Conservation (phyloP, 2,329 filamentous ascomycete genomes). For the Metarhizium anisopliae region DNA sequence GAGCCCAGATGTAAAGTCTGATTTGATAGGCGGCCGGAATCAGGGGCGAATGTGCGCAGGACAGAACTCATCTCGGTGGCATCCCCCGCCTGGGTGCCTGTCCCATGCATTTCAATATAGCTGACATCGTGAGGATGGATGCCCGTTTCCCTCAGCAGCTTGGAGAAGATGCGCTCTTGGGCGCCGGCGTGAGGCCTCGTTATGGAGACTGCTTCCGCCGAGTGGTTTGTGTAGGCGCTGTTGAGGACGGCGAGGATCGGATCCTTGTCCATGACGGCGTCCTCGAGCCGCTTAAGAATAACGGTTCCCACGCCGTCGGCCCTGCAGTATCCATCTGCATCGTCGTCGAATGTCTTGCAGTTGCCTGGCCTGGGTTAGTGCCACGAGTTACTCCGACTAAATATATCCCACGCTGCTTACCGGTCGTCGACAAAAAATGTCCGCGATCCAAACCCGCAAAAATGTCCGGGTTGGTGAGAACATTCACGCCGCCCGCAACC, state of each 20-base stretch:
- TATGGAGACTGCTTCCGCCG: conserved; percentile 70
- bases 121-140: conserved; percentile 68
- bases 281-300: conserved; percentile 69
- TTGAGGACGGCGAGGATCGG: conserved; percentile 68
- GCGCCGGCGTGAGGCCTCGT: conserved; percentile 73
- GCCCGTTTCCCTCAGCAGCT: conserved; percentile 61
- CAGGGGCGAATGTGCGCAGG: conserved; percentile 42
- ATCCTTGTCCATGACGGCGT: conserved; percentile 70
- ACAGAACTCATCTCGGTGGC: conserved; percentile 77
- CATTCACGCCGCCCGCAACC: conserved; percentile 67
- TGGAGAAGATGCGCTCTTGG: conserved; percentile 58
- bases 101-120: conserved; percentile 89
- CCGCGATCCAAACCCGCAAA: conserved; percentile 67
- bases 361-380: conserved; percentile 36
- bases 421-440: conserved; percentile 40
- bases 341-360: conserved; percentile 70
- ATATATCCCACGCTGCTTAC: too few species aligned
- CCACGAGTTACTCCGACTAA: too few species aligned
- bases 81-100: conserved; percentile 82
- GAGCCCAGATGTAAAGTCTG: conserved; percentile 52
- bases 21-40: conserved; percentile 28
- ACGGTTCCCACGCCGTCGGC: conserved; percentile 68
- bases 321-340: conserved; percentile 74
- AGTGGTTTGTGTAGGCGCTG: conserved; percentile 69
- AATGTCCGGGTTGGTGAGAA: conserved; percentile 72